These are phyloP conservation scores for Erysiphe pisi DNA, from an alignment of 2,329 filamentous ascomycete species.

Conservation along the genomic window DNA sequence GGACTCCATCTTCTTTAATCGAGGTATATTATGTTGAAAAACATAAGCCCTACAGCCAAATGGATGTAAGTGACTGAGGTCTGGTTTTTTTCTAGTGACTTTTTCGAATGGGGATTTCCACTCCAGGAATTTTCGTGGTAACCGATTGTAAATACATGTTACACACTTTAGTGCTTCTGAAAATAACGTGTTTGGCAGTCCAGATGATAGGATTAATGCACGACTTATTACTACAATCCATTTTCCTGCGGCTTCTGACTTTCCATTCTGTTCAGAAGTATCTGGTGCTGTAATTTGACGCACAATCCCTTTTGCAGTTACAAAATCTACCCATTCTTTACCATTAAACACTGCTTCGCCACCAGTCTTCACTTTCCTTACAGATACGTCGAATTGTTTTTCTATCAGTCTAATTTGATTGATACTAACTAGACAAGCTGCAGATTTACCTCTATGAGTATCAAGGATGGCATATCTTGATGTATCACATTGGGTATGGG, in stretches of 20 bases:
- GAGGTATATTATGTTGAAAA: slow-evolving; percentile 23
- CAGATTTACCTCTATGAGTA: slow-evolving; percentile 6
- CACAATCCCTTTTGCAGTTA: slow-evolving; percentile 1
- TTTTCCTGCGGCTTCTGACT: slow-evolving; percentile 22
- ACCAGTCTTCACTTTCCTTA: not conserved
- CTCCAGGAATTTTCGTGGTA: slow-evolving; percentile 17
- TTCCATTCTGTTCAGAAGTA: slow-evolving; percentile 24
- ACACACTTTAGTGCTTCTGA: slow-evolving; percentile 33
- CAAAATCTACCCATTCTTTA: slow-evolving; percentile 22
- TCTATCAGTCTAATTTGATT: slow-evolving; percentile 17
- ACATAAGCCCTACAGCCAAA: slow-evolving; percentile 21
- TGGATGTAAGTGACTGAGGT: slow-evolving; percentile 14
- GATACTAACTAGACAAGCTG: not conserved
- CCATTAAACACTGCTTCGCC: slow-evolving; percentile 5
- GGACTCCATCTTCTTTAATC: slow-evolving; percentile 2
- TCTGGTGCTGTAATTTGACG: slow-evolving; percentile 1
- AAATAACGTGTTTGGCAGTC: slow-evolving; percentile 4
- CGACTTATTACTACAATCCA: slow-evolving; percentile 23
- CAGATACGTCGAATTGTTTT: not conserved
- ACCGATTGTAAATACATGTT: slow-evolving; percentile 27
- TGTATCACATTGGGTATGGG: not conserved
- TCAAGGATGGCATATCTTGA: slow-evolving; percentile 20
- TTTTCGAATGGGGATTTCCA: slow-evolving; percentile 14
- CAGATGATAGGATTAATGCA: slow-evolving; percentile 11
- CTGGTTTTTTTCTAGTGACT: slow-evolving; percentile 15